Evolutionary conservation across 2,329 filamentous ascomycete species (phyloP), one percentile per base, ranked within the genome.

Genomic region (Colletotrichum sp.): DNA sequence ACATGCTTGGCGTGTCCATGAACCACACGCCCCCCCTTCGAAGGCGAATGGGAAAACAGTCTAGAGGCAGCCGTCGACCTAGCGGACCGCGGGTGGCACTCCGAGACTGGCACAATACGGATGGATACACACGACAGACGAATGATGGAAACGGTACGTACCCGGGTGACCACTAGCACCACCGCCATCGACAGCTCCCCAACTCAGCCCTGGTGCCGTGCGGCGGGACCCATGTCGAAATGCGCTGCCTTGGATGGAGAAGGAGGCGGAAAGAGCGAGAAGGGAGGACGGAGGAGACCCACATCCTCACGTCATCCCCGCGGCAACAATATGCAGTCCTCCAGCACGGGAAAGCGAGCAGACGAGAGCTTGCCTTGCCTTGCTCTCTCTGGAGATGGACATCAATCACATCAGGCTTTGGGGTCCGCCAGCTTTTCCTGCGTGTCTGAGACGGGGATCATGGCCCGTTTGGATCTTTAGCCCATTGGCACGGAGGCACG

Each of bases 231-330:
- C 67, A 69, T 69, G 66, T 69, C 52, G 26, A 24, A 60, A 52
- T 71, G 72, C 21, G 26, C 13, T 16, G 36, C 70, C 36, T n/a
- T 59, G 24, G n/a, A 16, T 49, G 24, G 36, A 62, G 69, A 62
- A 36, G 64, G 65, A 73, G 65, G 65, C 57, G 34, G 64, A 36
- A 64, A 72, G 64, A 49, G 39, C 28, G 44, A 73, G 44, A 49
- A 34, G 30, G 59, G n/a, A 36, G 28, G 59, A 63, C 39, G 62
- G 68, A 71, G 68, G 18, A 26, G 36, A 49, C 26, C 74, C 74
- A 66, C 74, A 60, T 52, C 34, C 71, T 72, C 70, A 74, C 74
- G 71, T 76, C 74, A 74, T 69, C 74, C 64, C 70, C 49, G 36
- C 49, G 74, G 59, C 62, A 74, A 69, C 64, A 64, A 64, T 52